Conservation (phyloP, 352 stramenopile genomes). For the Thalassiosira mediterranea region DNA sequence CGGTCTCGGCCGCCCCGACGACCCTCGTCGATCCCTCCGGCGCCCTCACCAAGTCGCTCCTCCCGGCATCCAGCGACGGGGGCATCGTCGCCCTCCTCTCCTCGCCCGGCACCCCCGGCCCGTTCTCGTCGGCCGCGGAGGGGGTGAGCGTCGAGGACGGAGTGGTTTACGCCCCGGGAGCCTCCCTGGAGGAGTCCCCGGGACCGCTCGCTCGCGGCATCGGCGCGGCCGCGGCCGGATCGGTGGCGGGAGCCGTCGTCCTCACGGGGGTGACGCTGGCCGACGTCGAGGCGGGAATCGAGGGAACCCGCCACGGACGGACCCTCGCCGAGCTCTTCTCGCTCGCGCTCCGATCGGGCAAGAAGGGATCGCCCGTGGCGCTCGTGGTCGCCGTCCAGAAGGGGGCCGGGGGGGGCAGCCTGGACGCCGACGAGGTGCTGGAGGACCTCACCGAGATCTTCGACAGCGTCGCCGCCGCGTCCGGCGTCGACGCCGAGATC, state of each 20-base stretch:
- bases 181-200: slow-evolving; percentile 34
- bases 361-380: slow-evolving; percentile 16
- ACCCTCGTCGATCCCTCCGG: slow-evolving; percentile 48
- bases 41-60: slow-evolving; percentile 30
- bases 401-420: slow-evolving; percentile 11
- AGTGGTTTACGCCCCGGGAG: slow-evolving; percentile 32
- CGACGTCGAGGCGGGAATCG: slow-evolving; percentile 68
- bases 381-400: slow-evolving; percentile 64
- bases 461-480: slow-evolving; percentile 57
- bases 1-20: background rate
- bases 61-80: slow-evolving; percentile 6
- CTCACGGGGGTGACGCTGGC: slow-evolving; percentile 70
- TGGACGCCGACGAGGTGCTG: slow-evolving; percentile 28
- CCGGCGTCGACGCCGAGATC: slow-evolving; percentile 44
- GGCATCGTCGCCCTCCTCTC: slow-evolving; percentile 66
- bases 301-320: slow-evolving; percentile 62
- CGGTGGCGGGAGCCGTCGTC: slow-evolving; percentile 58
- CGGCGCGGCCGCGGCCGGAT: slow-evolving; percentile 45
- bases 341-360: slow-evolving; percentile 19
- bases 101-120: slow-evolving; percentile 55
- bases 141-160: slow-evolving; percentile 6
- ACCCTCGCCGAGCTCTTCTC: slow-evolving; percentile 76
- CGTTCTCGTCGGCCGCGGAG: slow-evolving; percentile 1
- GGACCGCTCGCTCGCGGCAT: slow-evolving; percentile 27
- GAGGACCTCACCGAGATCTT: slow-evolving; percentile 58